Conservation (phyloP, 2,329 filamentous ascomycete genomes). For the Clarireedia monteithiana region DNA sequence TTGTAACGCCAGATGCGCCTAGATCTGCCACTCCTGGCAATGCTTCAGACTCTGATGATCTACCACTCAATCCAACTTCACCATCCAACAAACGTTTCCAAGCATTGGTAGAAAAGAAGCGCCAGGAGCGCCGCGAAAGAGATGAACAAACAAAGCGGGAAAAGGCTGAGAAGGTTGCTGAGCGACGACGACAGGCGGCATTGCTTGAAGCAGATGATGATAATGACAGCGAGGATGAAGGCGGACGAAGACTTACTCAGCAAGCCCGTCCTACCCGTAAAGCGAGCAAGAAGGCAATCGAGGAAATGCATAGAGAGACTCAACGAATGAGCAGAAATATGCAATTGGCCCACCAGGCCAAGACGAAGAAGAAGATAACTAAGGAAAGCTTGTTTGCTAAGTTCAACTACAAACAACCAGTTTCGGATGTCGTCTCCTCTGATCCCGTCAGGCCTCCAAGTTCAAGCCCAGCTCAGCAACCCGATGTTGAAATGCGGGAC, state of each 20-base stretch:
- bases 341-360: conserved; percentile 83
- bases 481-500: conserved; percentile 46
- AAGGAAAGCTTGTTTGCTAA: conserved; percentile 75
- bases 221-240: conserved; percentile 54
- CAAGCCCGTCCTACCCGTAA: conserved; percentile 65
- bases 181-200: conserved; percentile 38
- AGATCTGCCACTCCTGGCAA: conserved; percentile 25
- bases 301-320: conserved; percentile 92
- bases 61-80: conserved; percentile 36
- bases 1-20: conserved; percentile 32
- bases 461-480: conserved; percentile 45
- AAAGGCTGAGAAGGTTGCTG: conserved; percentile 24
- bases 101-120: conserved; percentile 66
- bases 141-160: conserved; percentile 52
- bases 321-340: conserved; percentile 84
- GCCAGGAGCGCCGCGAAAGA: conserved; percentile 59
- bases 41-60: conserved; percentile 32
- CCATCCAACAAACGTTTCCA: conserved; percentile 54
- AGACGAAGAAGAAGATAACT: conserved; percentile 84
- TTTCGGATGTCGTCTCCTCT: conserved; percentile 18
- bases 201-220: conserved; percentile 46
- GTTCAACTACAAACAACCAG: conserved; percentile 61
- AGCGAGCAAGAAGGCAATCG: conserved; percentile 87
- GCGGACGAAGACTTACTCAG: conserved; percentile 60
- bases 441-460: conserved; percentile 37